These are phyloP conservation scores for Bacidia rubella DNA, from an alignment of 495 filamentous ascomycete genomes.

Conservation along the genomic window DNA sequence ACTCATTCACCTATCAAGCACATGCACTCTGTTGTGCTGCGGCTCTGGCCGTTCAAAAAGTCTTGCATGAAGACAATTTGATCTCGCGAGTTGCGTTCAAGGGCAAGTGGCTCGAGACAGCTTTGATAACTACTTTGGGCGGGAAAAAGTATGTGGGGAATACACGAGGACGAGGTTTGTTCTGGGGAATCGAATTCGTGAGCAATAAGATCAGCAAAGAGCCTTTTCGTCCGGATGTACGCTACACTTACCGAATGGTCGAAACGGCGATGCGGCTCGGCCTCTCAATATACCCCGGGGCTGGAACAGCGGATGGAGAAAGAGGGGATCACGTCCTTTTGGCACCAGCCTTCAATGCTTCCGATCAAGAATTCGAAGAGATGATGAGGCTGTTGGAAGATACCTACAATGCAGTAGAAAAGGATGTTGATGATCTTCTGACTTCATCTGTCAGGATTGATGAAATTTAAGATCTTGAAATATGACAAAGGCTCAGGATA, in stretches of 20 bases:
- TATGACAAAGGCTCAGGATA: too few species aligned
- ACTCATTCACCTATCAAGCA: conserved; percentile 47
- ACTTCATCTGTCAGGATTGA: too few species aligned
- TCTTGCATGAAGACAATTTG: conserved; percentile 33
- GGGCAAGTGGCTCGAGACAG: conserved; percentile 30
- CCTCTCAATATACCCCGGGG: conserved; percentile 56
- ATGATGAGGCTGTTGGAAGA: too few species aligned
- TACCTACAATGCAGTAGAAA: too few species aligned
- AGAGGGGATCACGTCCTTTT: conserved; percentile 64
- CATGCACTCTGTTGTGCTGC: conserved; percentile 44
- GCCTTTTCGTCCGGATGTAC: conserved; percentile 30
- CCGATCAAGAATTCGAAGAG: too few species aligned
- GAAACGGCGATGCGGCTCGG: conserved; percentile 32
- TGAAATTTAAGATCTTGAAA: too few species aligned
- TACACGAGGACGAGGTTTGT: conserved; percentile 42
- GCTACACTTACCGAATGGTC: conserved; percentile 36
- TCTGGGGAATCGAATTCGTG: conserved; percentile 51
- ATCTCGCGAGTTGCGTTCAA: conserved; percentile 34
- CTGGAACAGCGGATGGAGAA: conserved; percentile 52
- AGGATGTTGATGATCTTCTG: too few species aligned
- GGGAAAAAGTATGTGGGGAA: conserved; percentile 36
- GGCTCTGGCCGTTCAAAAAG: conserved; percentile 40
- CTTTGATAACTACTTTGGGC: conserved; percentile 23
- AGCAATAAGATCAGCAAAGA: conserved; percentile 41
- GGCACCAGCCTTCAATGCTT: conserved; percentile 66